Percentiles rank a stretch among this genome's conserved stretches.
phyloP scores from a whole-genome alignment of 345 rosid genomes.

The Salix arbutifolia region DNA sequence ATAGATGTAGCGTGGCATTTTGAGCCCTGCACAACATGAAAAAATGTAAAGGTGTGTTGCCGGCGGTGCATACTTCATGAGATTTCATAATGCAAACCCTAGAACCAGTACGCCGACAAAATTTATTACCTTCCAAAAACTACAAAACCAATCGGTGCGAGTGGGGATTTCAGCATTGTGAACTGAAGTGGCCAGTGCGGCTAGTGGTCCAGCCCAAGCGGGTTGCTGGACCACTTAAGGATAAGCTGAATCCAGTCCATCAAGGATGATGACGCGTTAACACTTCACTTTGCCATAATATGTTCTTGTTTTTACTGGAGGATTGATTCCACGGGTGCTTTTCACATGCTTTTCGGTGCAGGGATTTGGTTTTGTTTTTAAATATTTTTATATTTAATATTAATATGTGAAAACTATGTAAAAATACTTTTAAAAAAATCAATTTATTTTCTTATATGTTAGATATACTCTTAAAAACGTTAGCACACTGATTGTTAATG shows the following conservation, averaged over 20 bases:
- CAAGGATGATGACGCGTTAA: neutral
- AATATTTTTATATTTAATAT: no score
- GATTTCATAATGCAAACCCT: neutral
- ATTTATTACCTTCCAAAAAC: neutral
- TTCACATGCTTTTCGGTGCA: neutral
- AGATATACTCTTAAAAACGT: no score
- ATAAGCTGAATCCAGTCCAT: neutral
- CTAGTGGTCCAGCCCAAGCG: neutral
- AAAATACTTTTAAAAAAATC: no score
- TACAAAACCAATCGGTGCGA: neutral
- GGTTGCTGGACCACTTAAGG: slow-evolving; percentile 2
- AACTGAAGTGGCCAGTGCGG: neutral
- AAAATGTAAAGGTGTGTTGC: no score
- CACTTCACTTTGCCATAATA: neutral
- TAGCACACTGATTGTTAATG: no score
- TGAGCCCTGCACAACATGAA: no score
- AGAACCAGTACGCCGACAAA: neutral
- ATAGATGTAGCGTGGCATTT: no score
- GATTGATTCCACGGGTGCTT: neutral
- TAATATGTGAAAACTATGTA: no score
- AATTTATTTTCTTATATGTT: no score
- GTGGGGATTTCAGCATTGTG: neutral
- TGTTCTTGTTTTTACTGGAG: neutral
- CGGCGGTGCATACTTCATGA: neutral
- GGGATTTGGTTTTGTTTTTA: no score